Conservation (phyloP, 2,329 filamentous ascomycete genomes). For the Alternaria burnsii region DNA sequence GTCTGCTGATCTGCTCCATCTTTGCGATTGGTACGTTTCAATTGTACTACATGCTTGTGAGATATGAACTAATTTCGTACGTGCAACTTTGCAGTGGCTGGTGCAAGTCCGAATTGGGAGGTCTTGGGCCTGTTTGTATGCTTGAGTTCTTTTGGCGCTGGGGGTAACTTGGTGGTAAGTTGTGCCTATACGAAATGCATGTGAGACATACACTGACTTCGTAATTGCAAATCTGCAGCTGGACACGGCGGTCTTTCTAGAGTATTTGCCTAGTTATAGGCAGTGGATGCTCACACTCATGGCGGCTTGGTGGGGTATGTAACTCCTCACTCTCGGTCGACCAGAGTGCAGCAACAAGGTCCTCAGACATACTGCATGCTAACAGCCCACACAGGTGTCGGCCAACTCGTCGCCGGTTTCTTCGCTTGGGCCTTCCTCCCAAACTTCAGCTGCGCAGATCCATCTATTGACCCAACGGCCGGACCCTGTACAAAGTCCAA, state of each 20-base stretch:
- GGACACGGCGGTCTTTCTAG: slow-evolving; percentile 68
- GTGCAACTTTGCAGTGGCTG: slow-evolving; percentile 61
- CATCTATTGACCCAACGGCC: slow-evolving; percentile 44
- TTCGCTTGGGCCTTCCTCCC: slow-evolving; percentile 64
- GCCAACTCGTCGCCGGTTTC: slow-evolving; percentile 61
- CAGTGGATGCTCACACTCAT: slow-evolving; percentile 73
- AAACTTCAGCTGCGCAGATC: slow-evolving; percentile 58
- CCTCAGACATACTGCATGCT: neutral
- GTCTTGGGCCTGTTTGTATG: slow-evolving; percentile 70
- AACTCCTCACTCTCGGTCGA: neutral
- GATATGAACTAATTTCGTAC: neutral
- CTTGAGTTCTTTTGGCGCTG: slow-evolving; percentile 70
- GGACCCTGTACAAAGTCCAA: slow-evolving; percentile 59
- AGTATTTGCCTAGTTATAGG: slow-evolving; percentile 65
- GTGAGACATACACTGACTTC: too few relatives aligned
- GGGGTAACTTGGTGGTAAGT: slow-evolving; percentile 70
- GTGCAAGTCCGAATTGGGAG: slow-evolving; percentile 72
- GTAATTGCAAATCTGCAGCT: too few relatives aligned
- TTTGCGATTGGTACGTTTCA: neutral
- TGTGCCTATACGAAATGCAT: too few relatives aligned
- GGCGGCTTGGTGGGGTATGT: slow-evolving; percentile 63
- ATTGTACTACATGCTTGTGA: neutral
- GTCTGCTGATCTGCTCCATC: slow-evolving; percentile 64
- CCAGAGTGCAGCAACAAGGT: too few relatives aligned
- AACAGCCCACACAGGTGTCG: slow-evolving; percentile 48